A percentile compares a stretch with the other conserved stretches of the same genome.
These are phyloP conservation scores for Candida sojae DNA, from an alignment of 1,139 yeast genomes.

Conservation along the genomic window DNA sequence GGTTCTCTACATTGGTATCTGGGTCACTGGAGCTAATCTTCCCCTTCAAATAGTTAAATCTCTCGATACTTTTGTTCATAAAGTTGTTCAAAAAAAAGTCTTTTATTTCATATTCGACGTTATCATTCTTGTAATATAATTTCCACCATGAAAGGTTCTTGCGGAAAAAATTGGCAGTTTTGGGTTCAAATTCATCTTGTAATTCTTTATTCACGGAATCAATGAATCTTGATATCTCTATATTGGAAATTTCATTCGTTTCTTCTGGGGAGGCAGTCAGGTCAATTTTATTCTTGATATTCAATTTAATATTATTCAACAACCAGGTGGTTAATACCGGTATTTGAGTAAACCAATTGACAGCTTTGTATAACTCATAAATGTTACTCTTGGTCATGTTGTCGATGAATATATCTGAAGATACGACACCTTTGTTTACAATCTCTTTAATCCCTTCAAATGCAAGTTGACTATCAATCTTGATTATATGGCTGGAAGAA, in stretches of 20 bases:
- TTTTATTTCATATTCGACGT: conserved; percentile 47
- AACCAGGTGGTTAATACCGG: conserved; percentile 26
- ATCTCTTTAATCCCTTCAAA: conserved; percentile 34
- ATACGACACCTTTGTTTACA: conserved; percentile 31
- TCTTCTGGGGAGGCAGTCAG: conserved; percentile 5
- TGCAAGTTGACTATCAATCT: conserved; percentile 34
- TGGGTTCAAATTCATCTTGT: conserved; percentile 36
- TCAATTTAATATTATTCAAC: conserved; percentile 20
- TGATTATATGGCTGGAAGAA: conserved; percentile 29
- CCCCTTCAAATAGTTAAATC: conserved; percentile 40
- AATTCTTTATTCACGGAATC: conserved; percentile 39
- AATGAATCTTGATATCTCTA: conserved; percentile 31
- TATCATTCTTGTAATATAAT: conserved; percentile 45
- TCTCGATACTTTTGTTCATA: conserved; percentile 43
- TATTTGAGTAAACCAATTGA: conserved; percentile 30
- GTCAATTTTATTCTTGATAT: conserved; percentile 9
- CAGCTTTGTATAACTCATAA: conserved; percentile 33
- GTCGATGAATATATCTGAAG: conserved; percentile 31
- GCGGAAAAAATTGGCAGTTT: conserved; percentile 30
- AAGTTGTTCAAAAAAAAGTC: conserved; percentile 38
- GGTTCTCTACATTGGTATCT: conserved; percentile 22
- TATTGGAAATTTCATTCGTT: conserved; percentile 9
- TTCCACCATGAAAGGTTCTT: conserved; percentile 45
- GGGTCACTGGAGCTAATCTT: conserved; percentile 27
- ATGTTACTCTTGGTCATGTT: conserved; percentile 38